Evolutionary conservation across 805 yeast genomes (phyloP).

Genomic region (Spathaspora hagerdaliae): DNA sequence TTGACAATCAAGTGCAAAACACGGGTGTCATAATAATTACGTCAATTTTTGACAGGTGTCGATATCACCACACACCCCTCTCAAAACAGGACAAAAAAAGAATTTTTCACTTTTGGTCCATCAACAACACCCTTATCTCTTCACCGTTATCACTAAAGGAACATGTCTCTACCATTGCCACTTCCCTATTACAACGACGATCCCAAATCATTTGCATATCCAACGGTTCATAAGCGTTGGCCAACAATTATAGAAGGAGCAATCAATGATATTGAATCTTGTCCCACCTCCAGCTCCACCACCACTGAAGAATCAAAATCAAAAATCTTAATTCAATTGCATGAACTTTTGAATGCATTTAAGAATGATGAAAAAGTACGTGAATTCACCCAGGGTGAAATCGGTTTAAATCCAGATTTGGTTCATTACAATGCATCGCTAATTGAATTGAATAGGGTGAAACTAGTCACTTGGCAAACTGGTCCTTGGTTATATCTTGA

Average conservation of each 20-base stretch:
- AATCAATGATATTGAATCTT: slow-evolving; percentile 54
- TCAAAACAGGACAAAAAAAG: no score
- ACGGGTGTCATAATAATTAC: no score
- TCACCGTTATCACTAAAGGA: no score
- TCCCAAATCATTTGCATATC: slow-evolving; percentile 72
- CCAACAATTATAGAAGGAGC: slow-evolving; percentile 72
- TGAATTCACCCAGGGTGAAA: slow-evolving; percentile 23
- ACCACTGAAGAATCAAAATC: background rate
- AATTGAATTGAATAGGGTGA: slow-evolving; percentile 19
- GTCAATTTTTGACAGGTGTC: no score
- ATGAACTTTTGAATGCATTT: slow-evolving; percentile 42
- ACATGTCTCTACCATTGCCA: slow-evolving; percentile 28
- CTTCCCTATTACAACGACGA: slow-evolving; percentile 62
- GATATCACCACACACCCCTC: no score
- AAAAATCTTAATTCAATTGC: slow-evolving; percentile 26
- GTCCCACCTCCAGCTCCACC: slow-evolving; percentile 36
- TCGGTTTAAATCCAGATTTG: slow-evolving; percentile 46
- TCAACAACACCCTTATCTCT: no score
- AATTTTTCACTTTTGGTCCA: no score
- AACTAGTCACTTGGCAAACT: slow-evolving; percentile 59
- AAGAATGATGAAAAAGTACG: slow-evolving; percentile 27
- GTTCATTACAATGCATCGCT: slow-evolving; percentile 58
- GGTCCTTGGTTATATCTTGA: slow-evolving; percentile 93
- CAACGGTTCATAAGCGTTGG: slow-evolving; percentile 82
- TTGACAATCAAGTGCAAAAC: no score